Evolutionary conservation across 257 asterid species (phyloP).

Genomic region (Nicotiana undulata): DNA sequence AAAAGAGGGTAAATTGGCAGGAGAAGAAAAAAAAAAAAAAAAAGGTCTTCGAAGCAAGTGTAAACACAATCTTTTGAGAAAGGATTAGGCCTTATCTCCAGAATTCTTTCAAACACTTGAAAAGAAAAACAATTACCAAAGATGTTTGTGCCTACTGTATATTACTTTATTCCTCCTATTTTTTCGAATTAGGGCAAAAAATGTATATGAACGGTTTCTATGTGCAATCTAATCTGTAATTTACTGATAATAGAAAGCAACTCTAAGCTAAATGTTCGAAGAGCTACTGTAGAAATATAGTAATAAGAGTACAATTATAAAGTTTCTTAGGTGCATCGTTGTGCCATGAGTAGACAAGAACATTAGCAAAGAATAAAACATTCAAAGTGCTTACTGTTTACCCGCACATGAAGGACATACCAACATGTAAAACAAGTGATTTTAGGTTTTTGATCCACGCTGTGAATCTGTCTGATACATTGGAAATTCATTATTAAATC

Average conservation of each 20-base stretch:
- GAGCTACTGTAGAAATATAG: neutral
- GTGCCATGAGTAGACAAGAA: neutral
- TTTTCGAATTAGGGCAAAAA: too few species aligned
- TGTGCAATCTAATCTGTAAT: too few species aligned
- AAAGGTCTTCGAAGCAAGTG: neutral
- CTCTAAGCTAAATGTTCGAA: neutral
- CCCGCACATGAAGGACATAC: too few species aligned
- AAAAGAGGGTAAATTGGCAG: neutral
- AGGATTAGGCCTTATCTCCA: neutral
- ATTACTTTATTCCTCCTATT: neutral
- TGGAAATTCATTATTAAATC: too few species aligned
- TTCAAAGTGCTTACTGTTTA: too few species aligned
- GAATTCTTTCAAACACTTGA: neutral
- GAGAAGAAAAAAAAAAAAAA: neutral
- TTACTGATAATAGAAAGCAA: neutral
- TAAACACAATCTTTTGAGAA: neutral
- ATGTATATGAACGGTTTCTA: too few species aligned
- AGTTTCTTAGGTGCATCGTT: neutral
- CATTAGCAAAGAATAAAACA: too few species aligned
- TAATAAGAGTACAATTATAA: too few species aligned
- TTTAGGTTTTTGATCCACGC: too few species aligned
- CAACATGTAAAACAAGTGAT: too few species aligned
- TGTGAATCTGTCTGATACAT: too few species aligned
- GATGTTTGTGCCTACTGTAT: neutral
- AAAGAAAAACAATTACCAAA: neutral